These are phyloP conservation scores for Trichoderma atrobrunneum DNA, from an alignment of 2,329 filamentous ascomycete genomes.

Conservation along the genomic window DNA sequence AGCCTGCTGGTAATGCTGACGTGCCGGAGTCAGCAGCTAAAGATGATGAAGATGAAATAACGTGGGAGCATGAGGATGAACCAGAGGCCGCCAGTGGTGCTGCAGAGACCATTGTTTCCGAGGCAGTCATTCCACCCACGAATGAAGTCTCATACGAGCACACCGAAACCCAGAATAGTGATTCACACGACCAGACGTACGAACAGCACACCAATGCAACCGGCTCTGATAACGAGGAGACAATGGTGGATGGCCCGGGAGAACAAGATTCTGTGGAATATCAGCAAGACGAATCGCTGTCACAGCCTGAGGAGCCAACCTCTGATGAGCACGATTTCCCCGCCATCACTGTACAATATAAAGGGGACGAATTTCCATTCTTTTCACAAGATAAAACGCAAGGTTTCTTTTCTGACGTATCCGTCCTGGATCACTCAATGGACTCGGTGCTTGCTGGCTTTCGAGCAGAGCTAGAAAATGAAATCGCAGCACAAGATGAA, in stretches of 20 bases:
- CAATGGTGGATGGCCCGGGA: conserved; percentile 19
- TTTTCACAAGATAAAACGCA: conserved; percentile 35
- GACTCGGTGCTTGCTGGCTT: conserved; percentile 44
- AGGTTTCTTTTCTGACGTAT: conserved; percentile 45
- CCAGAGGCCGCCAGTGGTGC: not conserved
- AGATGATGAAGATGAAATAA: conserved; percentile 22
- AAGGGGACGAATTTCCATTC: conserved; percentile 43
- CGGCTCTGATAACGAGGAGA: conserved; percentile 35
- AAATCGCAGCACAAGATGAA: conserved; percentile 46
- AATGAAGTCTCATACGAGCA: not conserved
- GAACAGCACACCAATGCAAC: conserved; percentile 33
- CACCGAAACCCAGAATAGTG: conserved; percentile 7
- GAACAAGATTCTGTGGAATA: conserved; percentile 17
- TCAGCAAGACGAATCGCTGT: conserved; percentile 16
- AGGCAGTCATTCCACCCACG: not conserved
- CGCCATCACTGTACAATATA: conserved; percentile 43
- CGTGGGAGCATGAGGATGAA: conserved; percentile 23
- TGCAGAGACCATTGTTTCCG: not conserved
- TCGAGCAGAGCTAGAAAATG: conserved; percentile 45
- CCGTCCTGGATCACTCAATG: conserved; percentile 43
- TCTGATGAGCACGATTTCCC: conserved; percentile 29
- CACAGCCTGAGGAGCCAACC: conserved; percentile 3
- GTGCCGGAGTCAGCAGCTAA: not conserved
- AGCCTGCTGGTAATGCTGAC: not conserved
- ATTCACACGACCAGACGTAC: conserved; percentile 10